A percentile compares a stretch with the other conserved stretches of the same genome.
phyloP scores from a whole-genome alignment of 164 flowering plant species.

The Annona cherimola region DNA sequence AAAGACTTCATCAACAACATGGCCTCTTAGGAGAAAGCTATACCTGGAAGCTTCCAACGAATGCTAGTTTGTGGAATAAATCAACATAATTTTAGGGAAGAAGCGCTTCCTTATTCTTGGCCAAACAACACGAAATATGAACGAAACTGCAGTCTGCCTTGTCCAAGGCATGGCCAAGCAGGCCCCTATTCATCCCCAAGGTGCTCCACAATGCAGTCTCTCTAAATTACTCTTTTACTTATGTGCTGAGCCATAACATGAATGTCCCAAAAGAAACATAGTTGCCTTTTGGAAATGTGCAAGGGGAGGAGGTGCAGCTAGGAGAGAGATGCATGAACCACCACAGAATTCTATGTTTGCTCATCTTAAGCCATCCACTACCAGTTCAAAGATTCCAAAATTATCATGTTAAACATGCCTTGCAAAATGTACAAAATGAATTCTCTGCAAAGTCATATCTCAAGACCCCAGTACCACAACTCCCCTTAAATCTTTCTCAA shows the following conservation, averaged over 20 bases:
- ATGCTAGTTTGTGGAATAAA: too few species aligned
- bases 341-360: not conserved
- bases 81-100: too few species aligned
- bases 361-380: not conserved
- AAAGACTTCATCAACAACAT: conserved; percentile 77
- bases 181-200: too few species aligned
- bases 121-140: too few species aligned
- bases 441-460: not conserved
- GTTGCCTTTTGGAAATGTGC: not conserved
- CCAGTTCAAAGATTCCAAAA: not conserved
- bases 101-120: too few species aligned
- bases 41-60: too few species aligned
- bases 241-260: too few species aligned
- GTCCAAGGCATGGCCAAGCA: too few species aligned
- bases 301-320: not conserved
- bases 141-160: too few species aligned
- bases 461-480: not conserved
- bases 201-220: too few species aligned
- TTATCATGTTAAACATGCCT: not conserved
- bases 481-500: not conserved
- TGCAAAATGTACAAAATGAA: not conserved
- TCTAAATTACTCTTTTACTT: too few species aligned
- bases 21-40: conserved; percentile 9
- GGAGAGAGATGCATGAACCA: not conserved
- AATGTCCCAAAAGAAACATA: too few species aligned